A percentile compares a stretch with the other conserved stretches of the same genome.
Evolutionary conservation across 1,284 basidiomycete genomes (phyloP).

Genomic region (Fomitopsis pinicola): DNA sequence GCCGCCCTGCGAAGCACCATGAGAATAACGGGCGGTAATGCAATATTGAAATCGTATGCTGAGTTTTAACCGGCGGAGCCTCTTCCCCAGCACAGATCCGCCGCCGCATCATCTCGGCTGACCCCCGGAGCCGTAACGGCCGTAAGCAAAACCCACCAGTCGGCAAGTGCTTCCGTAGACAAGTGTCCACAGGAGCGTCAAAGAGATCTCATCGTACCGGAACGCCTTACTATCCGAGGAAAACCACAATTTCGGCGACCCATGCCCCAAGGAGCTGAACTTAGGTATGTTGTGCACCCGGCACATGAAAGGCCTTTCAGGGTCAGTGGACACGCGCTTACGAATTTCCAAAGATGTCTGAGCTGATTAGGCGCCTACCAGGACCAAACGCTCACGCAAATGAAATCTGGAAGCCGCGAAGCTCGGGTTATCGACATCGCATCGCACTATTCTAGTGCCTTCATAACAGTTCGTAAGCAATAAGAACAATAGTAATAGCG

Average conservation of each 20-base stretch:
- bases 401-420: background rate
- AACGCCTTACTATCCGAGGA: background rate
- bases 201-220: background rate
- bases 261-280: background rate
- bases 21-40: background rate
- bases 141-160: background rate
- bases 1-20: background rate
- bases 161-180: background rate
- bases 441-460: background rate
- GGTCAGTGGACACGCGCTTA: background rate
- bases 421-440: background rate
- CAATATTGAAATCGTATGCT: background rate
- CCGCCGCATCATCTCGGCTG: background rate
- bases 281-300: too few species aligned
- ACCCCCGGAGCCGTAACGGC: background rate
- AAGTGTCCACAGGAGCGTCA: background rate
- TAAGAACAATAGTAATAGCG: background rate
- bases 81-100: background rate
- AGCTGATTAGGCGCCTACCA: background rate
- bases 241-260: background rate
- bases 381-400: background rate
- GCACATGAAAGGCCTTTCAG: background rate
- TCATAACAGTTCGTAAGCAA: background rate
- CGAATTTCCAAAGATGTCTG: too few species aligned
- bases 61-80: slow-evolving; percentile 3